Evolutionary conservation across 148 eudicot species (phyloP), one percentile per base, ranked within the genome.

Genomic region (Rhododendron molle): DNA sequence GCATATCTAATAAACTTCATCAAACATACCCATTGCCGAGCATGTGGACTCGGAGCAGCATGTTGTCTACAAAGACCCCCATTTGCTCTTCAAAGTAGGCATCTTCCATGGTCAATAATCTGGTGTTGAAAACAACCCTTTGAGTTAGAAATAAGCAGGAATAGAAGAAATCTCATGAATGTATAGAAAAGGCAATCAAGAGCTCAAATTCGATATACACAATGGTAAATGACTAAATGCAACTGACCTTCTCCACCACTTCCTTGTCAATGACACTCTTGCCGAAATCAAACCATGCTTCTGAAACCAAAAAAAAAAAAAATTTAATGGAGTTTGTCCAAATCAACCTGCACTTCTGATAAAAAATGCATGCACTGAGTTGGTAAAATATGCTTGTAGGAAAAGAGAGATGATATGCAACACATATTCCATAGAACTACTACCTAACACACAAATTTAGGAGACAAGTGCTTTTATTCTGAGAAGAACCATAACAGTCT

Each of bases 11-110:
- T 7, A 80, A 15, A 30, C 40, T 73, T 7, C 6, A 49, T 30
- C 34, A 26, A 47, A 71, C 95, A 88, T 96, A 96, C 99, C 99
- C 99, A 85, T 92, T 90, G 81, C 98, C 99, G 30, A 94, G 81
- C 74, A 88, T 81, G 82, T 94, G 97, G 52, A 91, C 93, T 90
- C 92, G 95, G 50, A 91, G 88, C 89, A 91, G 88, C 93, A 94
- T 90, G 86, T 83, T 84, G 81, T 91, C 89, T 85, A 90, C 90
- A 65, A 90, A 38, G 91, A 40, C 83, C 81, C 86, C 88, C 86
- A 85, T 88, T 88, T 87, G 85, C 83, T 88, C 91, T 76, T 93
- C 93, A 91, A 34, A 92, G 84, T 94, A 92, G 34, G 92, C 94
- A 83, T 96, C 97, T 88, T 93, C 95, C 88, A 94, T 81, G 26